Conservation (phyloP, 306 rosid genomes). For the Sophora flavescens region DNA sequence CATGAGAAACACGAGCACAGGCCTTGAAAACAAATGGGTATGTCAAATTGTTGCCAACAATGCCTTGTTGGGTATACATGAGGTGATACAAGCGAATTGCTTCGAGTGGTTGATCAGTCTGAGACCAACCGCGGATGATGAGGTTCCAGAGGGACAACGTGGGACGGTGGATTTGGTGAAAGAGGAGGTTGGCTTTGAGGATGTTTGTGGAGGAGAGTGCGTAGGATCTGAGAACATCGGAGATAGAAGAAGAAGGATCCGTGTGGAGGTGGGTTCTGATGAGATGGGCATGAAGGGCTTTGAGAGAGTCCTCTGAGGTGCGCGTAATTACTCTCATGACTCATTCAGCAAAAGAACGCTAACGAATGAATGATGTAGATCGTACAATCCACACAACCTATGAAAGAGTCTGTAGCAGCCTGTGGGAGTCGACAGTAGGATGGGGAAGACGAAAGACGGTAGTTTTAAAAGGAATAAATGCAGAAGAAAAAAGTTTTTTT, state of each 20-base stretch:
- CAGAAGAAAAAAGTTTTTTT: too few relatives aligned
- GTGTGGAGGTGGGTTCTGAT: slow-evolving; percentile 56
- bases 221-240: slow-evolving; percentile 60
- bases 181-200: slow-evolving; percentile 57
- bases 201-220: slow-evolving; percentile 56
- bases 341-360: too few relatives aligned
- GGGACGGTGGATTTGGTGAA: slow-evolving; percentile 69
- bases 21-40: slow-evolving; percentile 76
- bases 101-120: slow-evolving; percentile 58
- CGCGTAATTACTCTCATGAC: too few relatives aligned
- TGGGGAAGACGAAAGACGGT: too few relatives aligned
- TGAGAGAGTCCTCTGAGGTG: background rate
- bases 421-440: too few relatives aligned
- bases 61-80: slow-evolving; percentile 55
- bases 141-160: slow-evolving; percentile 67
- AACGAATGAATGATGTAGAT: too few relatives aligned
- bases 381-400: too few relatives aligned
- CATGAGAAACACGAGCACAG: slow-evolving; percentile 67
- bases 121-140: slow-evolving; percentile 77
- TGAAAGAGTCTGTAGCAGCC: too few relatives aligned
- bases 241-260: slow-evolving; percentile 60
- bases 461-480: too few relatives aligned
- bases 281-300: slow-evolving; percentile 66
- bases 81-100: slow-evolving; percentile 62
- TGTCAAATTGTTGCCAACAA: slow-evolving; percentile 61